Conservation (phyloP, 805 yeast species). For the Sugiyamaella floridensis region DNA sequence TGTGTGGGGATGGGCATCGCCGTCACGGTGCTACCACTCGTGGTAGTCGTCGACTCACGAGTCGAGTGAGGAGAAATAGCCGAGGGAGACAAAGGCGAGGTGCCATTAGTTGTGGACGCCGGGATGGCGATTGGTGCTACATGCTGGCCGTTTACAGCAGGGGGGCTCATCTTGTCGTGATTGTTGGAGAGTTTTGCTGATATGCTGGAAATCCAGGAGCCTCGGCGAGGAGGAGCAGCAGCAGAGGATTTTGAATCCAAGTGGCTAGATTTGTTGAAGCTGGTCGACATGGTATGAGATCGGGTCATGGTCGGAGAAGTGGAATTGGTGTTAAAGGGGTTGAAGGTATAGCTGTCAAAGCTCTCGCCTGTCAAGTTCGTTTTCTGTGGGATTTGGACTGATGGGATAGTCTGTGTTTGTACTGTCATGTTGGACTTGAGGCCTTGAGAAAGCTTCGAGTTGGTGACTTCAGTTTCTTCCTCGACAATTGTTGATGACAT, state of each 20-base stretch:
- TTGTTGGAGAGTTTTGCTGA: conserved; percentile 4
- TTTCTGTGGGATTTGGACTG: background rate
- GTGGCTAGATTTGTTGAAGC: background rate
- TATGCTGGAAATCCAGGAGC: background rate
- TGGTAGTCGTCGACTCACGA: background rate
- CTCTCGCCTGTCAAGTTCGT: background rate
- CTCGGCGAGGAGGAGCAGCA: background rate
- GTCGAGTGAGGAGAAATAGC: background rate
- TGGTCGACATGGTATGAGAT: background rate
- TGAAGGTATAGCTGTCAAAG: background rate
- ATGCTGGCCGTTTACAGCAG: background rate
- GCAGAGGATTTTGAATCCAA: background rate
- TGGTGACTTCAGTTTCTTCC: background rate
- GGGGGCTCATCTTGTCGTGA: background rate
- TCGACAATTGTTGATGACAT: conserved; percentile 2
- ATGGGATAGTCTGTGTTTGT: background rate
- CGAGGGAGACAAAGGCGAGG: background rate
- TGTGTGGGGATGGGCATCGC: background rate
- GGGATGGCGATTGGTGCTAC: background rate
- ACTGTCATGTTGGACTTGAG: background rate
- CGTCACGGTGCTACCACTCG: background rate
- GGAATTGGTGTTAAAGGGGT: conserved; percentile 1
- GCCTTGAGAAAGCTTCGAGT: conserved; percentile 4
- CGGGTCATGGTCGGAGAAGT: background rate
- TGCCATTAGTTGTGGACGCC: background rate